Evolutionary conservation across 2,329 filamentous ascomycete genomes (phyloP).

Genomic region (Botrytis squamosa): DNA sequence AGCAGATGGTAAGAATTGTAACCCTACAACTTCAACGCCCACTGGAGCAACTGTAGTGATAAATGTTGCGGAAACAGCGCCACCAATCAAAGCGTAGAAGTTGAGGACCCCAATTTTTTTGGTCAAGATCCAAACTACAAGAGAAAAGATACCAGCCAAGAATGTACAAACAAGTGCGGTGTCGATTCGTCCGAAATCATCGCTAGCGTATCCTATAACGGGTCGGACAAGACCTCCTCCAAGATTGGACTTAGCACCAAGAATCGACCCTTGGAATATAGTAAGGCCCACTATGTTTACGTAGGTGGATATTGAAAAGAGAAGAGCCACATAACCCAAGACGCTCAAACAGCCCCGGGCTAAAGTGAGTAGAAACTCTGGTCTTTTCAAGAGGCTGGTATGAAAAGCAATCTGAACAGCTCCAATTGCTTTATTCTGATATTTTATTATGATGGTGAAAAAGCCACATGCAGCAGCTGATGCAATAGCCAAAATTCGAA

Average conservation of each 20-base stretch:
- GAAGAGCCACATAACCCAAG: background rate
- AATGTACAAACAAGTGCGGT: background rate
- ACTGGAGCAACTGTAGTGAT: background rate
- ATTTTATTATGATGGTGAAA: background rate
- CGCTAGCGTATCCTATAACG: background rate
- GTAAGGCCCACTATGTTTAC: background rate
- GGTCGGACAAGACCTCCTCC: background rate
- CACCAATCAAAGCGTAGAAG: background rate
- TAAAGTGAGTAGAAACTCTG: background rate
- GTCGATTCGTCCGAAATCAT: background rate
- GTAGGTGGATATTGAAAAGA: background rate
- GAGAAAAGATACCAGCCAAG: background rate
- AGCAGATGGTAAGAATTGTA: background rate
- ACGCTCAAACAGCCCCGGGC: background rate
- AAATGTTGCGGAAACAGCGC: background rate
- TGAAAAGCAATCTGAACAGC: background rate
- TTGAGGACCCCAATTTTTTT: background rate
- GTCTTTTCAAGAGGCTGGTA: background rate
- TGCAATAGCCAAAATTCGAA: background rate
- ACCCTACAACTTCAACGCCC: background rate
- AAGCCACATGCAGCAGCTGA: background rate
- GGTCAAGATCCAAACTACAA: background rate
- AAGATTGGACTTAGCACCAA: background rate
- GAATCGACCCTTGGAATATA: background rate
- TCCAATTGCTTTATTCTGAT: background rate